Evolutionary conservation across 495 filamentous ascomycete genomes (phyloP), one percentile per base, ranked within the genome.

Genomic region (Penicillium alfredii): DNA sequence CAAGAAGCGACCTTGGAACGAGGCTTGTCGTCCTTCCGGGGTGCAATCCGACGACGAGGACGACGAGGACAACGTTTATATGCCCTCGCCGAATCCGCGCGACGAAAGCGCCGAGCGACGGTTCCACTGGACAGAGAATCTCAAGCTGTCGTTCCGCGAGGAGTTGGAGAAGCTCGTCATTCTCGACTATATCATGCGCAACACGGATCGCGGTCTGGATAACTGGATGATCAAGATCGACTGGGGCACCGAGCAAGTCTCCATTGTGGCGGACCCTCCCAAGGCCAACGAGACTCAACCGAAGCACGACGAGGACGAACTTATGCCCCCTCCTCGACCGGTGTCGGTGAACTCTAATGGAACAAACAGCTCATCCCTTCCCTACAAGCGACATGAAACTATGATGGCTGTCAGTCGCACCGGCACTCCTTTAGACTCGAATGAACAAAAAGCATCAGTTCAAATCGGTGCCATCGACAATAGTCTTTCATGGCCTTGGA

Each of bases 181-280:
- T 49, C 56, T 99, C 51, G 92, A 99, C 61, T 99, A 99, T 49
- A 94, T 99, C 33, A 99, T 99, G 92, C 79, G 92, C 14, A 99
- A 99, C 54, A 99, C 92, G 3, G 92, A 99, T 57, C 75, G 92
- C 61, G 92, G 92, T 8, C 66, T 96, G 42, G 92, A 99, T 59
- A 99, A 99, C 42, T 99, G 92, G 92, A 99, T 99, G 92, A 87
- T 99, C 48, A 90, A 84, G 52, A 85, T 99, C 15, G 88, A 97
- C 55, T 86, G 77, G 76, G 72, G 84, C 30, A 81, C 73, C 14
- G 76, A 92, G 49, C 72, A 84, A 52, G 90, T 88, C 8, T 85
- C 82, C 7, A 86, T 98, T 30, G 79, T 83, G 23, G 84, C 86
- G 1, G 87, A 95, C 12, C 87, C 86, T 14, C 78, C 84, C 1